Conservation (phyloP, 2,329 filamentous ascomycete genomes). For the Sarocladiaceae sp. region DNA sequence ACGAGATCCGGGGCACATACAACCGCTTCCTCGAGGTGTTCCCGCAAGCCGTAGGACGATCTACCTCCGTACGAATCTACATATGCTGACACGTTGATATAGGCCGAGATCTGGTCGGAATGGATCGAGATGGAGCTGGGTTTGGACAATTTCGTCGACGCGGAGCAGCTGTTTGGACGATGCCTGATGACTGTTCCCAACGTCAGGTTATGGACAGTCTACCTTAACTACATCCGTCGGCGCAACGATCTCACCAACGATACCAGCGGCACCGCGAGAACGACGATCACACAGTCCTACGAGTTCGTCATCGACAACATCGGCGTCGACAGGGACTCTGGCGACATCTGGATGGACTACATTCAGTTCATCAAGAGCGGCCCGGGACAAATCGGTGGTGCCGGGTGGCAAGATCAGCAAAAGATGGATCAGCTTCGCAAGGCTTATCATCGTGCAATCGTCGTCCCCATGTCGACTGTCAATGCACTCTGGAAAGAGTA, state of each 20-base stretch:
- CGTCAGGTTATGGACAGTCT: slow-evolving; percentile 85
- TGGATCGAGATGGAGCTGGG: slow-evolving; percentile 89
- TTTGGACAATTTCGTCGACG: slow-evolving; percentile 72
- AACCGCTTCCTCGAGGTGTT: slow-evolving; percentile 85
- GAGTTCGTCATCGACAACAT: slow-evolving; percentile 88
- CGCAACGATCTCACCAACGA: slow-evolving; percentile 82
- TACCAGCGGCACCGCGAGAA: slow-evolving; percentile 68
- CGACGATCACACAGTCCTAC: slow-evolving; percentile 79
- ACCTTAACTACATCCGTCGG: slow-evolving; percentile 91
- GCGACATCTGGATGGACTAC: slow-evolving; percentile 89
- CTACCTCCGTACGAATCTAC: neutral
- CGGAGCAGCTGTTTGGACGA: slow-evolving; percentile 79
- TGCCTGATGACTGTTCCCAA: slow-evolving; percentile 76
- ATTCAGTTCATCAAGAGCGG: slow-evolving; percentile 88
- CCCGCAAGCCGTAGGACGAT: slow-evolving; percentile 75
- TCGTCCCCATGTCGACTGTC: slow-evolving; percentile 77
- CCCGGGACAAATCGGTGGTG: slow-evolving; percentile 80
- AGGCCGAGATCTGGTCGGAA: slow-evolving; percentile 90
- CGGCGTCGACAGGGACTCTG: slow-evolving; percentile 86
- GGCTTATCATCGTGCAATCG: slow-evolving; percentile 86
- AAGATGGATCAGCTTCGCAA: slow-evolving; percentile 95
- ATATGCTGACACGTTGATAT: slow-evolving; percentile 3
- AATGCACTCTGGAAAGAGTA: slow-evolving; percentile 95
- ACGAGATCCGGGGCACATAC: slow-evolving; percentile 75
- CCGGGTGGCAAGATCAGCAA: slow-evolving; percentile 92